Evolutionary conservation across 2,329 filamentous ascomycete species (phyloP).

Genomic region (Fusarium zealandicum): DNA sequence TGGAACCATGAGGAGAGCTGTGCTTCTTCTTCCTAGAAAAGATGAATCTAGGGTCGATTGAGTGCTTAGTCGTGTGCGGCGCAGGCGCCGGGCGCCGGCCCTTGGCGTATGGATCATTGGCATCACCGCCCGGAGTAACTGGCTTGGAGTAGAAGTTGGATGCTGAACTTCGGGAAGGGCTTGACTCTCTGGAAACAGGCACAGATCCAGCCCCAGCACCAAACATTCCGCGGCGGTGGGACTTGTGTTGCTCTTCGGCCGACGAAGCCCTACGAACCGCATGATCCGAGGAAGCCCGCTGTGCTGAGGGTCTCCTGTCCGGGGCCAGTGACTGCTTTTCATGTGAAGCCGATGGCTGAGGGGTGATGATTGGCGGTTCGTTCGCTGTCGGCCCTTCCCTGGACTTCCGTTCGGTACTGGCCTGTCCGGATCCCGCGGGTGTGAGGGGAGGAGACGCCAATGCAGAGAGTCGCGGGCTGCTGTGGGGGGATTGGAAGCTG

Average conservation of each 20-base stretch:
- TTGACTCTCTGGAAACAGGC: constrained; percentile 66
- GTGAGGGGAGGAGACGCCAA: constrained; percentile 91
- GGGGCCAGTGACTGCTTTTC: constrained; percentile 56
- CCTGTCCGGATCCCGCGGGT: constrained; percentile 73
- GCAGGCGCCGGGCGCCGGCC: constrained; percentile 76
- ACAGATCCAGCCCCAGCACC: constrained; percentile 60
- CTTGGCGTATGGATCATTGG: constrained; percentile 87
- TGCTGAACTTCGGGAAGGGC: constrained; percentile 69
- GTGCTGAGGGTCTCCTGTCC: constrained; percentile 50
- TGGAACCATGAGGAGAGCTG: constrained; percentile 61
- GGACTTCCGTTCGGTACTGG: constrained; percentile 42
- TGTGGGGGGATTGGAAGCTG: constrained; percentile 68
- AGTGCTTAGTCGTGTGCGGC: constrained; percentile 66
- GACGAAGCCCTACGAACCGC: constrained; percentile 53
- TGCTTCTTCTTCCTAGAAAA: constrained; percentile 79
- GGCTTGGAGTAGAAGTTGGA: constrained; percentile 74
- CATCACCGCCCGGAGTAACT: constrained; percentile 79
- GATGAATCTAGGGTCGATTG: constrained; percentile 81
- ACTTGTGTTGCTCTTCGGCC: constrained; percentile 48
- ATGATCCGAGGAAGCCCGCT: constrained; percentile 54
- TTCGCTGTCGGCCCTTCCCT: constrained; percentile 49
- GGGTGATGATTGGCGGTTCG: constrained; percentile 65
- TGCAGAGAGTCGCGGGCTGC: constrained; percentile 71
- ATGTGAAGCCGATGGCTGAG: constrained; percentile 68
- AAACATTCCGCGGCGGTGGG: constrained; percentile 64